A percentile compares a stretch with the other conserved stretches of the same genome.
Conservation (phyloP, 2,329 filamentous ascomycete genomes). For the Aspergillus pseudoviridinutans region DNA sequence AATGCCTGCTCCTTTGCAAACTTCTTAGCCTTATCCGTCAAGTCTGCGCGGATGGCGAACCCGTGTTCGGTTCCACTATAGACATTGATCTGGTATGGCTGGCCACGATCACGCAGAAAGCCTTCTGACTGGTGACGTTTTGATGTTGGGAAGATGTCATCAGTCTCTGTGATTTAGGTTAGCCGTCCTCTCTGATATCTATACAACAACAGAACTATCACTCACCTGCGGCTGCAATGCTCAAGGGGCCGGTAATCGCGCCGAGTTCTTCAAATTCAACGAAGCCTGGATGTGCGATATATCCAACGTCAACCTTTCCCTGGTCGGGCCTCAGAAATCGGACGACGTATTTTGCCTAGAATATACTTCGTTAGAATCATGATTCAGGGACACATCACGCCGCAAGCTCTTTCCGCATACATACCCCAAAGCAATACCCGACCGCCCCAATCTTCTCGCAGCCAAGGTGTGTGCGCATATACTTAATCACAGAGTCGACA, state of each 20-base stretch:
- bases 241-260: slow-evolving; percentile 59
- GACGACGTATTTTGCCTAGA: slow-evolving; percentile 55
- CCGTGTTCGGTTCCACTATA: slow-evolving; percentile 67
- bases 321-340: slow-evolving; percentile 57
- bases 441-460: slow-evolving; percentile 39
- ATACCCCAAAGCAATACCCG: slow-evolving; percentile 43
- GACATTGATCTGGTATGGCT: slow-evolving; percentile 68
- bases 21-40: slow-evolving; percentile 50
- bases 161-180: slow-evolving; percentile 43
- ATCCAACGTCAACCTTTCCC: slow-evolving; percentile 61
- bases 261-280: slow-evolving; percentile 61
- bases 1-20: slow-evolving; percentile 76
- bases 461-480: slow-evolving; percentile 25
- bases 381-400: too few species aligned
- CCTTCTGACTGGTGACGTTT: slow-evolving; percentile 58
- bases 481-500: slow-evolving; percentile 40
- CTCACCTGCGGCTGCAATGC: slow-evolving; percentile 53
- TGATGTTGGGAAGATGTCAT: slow-evolving; percentile 57
- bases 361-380: too few species aligned
- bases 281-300: slow-evolving; percentile 69
- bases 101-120: slow-evolving; percentile 50
- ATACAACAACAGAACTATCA: slow-evolving; percentile 3
- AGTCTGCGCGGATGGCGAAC: slow-evolving; percentile 65
- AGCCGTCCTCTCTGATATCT: too few species aligned
- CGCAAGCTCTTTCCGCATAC: too few species aligned